Conservation (phyloP, 805 yeast genomes). For the Helenozyma baotianmanensis region DNA sequence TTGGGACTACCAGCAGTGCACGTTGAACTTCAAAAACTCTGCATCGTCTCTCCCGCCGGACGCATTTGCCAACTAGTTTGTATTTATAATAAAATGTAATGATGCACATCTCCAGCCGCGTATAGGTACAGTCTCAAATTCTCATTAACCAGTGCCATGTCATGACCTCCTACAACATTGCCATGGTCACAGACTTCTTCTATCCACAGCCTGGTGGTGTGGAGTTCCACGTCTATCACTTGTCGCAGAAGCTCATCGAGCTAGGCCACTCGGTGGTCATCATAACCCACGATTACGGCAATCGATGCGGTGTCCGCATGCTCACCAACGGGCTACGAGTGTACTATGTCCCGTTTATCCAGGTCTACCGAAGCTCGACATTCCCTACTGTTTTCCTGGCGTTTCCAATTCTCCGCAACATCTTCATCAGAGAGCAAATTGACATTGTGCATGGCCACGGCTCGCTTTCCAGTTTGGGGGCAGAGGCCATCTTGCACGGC, state of each 20-base stretch:
- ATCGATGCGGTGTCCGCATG: conserved; percentile 75
- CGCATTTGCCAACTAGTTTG: conserved; percentile 21
- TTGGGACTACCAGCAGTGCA: conserved; percentile 73
- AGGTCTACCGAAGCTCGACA: conserved; percentile 77
- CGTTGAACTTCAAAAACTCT: conserved; percentile 65
- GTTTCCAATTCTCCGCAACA: conserved; percentile 81
- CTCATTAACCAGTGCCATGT: not conserved
- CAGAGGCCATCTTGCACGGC: conserved; percentile 89
- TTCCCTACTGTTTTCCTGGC: conserved; percentile 87
- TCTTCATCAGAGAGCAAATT: conserved; percentile 77
- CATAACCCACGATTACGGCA: conserved; percentile 83
- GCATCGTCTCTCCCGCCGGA: conserved; percentile 45
- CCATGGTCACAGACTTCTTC: conserved; percentile 94
- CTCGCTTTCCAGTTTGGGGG: conserved; percentile 78
- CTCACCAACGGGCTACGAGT: conserved; percentile 90
- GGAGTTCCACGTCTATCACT: conserved; percentile 89
- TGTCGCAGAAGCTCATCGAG: conserved; percentile 75
- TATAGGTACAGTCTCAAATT: too few species aligned
- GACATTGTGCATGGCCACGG: conserved; percentile 96
- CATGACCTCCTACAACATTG: conserved; percentile 26
- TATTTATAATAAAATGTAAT: not conserved
- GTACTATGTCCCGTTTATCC: conserved; percentile 80
- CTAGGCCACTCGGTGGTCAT: conserved; percentile 83
- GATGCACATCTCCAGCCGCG: not conserved
- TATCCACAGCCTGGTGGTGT: conserved; percentile 99